These are phyloP conservation scores for Candida wancherniae DNA, from an alignment of 805 yeast genomes.

Conservation along the genomic window DNA sequence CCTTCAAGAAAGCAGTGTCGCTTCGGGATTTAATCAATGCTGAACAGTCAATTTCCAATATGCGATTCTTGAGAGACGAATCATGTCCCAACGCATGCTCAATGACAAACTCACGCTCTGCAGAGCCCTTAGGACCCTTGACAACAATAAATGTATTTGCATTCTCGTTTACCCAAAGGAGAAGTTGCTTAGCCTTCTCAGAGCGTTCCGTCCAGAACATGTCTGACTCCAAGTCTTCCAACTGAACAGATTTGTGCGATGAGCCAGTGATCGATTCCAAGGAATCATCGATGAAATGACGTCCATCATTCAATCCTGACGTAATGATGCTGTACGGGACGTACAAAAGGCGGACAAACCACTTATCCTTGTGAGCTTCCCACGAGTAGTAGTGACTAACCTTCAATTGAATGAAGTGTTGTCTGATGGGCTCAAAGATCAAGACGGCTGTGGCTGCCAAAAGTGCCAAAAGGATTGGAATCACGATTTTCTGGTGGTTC, in stretches of 20 bases:
- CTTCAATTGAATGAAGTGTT: constrained; percentile 69
- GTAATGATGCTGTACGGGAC: constrained; percentile 24
- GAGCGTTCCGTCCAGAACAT: constrained; percentile 68
- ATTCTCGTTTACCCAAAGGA: constrained; percentile 80
- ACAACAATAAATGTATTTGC: constrained; percentile 86
- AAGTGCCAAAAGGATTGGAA: constrained; percentile 75
- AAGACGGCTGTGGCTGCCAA: constrained; percentile 78
- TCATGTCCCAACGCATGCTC: constrained; percentile 60
- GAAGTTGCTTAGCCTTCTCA: constrained; percentile 62
- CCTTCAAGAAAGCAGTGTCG: constrained; percentile 62
- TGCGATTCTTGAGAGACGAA: constrained; percentile 36
- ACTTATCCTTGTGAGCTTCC: constrained; percentile 39
- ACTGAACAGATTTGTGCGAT: constrained; percentile 13
- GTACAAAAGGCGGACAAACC: constrained; percentile 22
- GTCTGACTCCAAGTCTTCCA: constrained; percentile 18
- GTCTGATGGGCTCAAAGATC: constrained; percentile 90
- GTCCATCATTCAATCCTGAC: constrained; percentile 27
- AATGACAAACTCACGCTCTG: constrained; percentile 75
- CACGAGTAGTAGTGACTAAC: constrained; percentile 58
- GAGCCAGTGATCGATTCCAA: constrained; percentile 10
- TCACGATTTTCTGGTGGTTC: constrained; percentile 75
- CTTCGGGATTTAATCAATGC: constrained; percentile 65
- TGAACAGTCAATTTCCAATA: constrained; percentile 76
- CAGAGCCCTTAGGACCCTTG: constrained; percentile 94
- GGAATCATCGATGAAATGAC: constrained; percentile 33